Evolutionary conservation across 768 basidiomycete genomes (phyloP), one percentile per base, ranked within the genome.

Genomic region (Suillus weaverae): DNA sequence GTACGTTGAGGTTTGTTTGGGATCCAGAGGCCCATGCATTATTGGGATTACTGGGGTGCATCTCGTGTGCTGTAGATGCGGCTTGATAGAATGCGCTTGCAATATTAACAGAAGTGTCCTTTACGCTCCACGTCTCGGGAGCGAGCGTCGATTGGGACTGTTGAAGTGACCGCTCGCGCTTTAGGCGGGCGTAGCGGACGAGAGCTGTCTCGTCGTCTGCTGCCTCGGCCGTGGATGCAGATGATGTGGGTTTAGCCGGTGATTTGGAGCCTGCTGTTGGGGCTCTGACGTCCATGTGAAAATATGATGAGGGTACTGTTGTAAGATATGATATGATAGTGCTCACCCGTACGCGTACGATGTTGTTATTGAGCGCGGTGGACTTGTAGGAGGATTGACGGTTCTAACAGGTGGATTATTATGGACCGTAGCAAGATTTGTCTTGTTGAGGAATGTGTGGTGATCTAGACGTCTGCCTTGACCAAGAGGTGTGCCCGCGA

Each of bases 381-480:
- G 79, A 57, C 75, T 76, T 36, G 77, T 76, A 22, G 75, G 77
- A 30, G 75, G 74, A 62, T 71, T 26, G 33, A 69, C 54, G 0
- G 70, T 67, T 61, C 76, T 74, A 68, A 39, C 70, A 71, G 53
- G 70, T 71, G 44, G 64, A 20, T 59, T 67, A 67, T 69, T 68
- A 32, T 78, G 77, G 68, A 73, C 75, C 59, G 73, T 64, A 77
- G 77, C 81, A 60, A 65, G 64, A 56, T 71, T 41, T 14, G 69
- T 74, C 72, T 89, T 91, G 66, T 87, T 88, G 75, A 91, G 86
- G 73, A 94, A 92, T 60, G 89, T 83, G 75, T 82, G 81, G 76
- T 89, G 90, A 84, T 92, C 90, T 75, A 92, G 86, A 81, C 91
- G 88, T 84, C 91, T 89, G 82, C 88, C 89, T 87, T 91, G 89